Evolutionary conservation across 768 basidiomycete genomes (phyloP).

Genomic region (Serendipita vermifera): DNA sequence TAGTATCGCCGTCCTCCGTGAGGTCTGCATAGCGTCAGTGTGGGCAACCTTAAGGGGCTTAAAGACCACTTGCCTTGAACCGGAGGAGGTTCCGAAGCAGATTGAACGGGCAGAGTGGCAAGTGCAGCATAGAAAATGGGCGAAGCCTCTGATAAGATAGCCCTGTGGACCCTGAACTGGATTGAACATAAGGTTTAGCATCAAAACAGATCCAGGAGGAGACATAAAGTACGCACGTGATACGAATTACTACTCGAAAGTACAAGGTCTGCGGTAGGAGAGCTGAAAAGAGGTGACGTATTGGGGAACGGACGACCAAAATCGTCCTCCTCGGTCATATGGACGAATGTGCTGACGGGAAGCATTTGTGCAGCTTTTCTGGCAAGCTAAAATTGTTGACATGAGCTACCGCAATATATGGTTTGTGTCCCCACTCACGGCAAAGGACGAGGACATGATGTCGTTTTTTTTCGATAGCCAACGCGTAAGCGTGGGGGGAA

Average conservation of each 20-base stretch:
- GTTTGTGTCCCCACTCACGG: background rate
- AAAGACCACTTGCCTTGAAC: background rate
- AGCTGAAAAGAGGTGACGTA: conserved; percentile 4
- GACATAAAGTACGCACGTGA: background rate
- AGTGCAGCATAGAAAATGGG: conserved; percentile 3
- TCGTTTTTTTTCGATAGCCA: background rate
- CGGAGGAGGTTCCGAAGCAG: background rate
- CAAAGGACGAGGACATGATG: conserved; percentile 1
- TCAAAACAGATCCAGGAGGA: background rate
- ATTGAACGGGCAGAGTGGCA: background rate
- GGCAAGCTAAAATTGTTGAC: background rate
- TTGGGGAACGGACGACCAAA: conserved; percentile 4
- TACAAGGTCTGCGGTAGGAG: background rate
- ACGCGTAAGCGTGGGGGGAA: conserved; percentile 9
- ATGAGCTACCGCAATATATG: background rate
- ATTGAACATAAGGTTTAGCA: background rate
- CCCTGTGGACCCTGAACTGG: conserved; percentile 1
- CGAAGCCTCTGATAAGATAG: background rate
- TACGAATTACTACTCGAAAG: background rate
- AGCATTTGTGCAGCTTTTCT: conserved; percentile 4
- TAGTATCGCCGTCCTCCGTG: background rate
- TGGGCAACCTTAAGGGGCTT: no score
- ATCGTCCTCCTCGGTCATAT: conserved; percentile 8
- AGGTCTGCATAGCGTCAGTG: background rate
- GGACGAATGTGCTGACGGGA: conserved; percentile 4